Base-by-base conservation (phyloP, 1,139 yeast species). In the Sugiyamaella grinbergsii region DNA sequence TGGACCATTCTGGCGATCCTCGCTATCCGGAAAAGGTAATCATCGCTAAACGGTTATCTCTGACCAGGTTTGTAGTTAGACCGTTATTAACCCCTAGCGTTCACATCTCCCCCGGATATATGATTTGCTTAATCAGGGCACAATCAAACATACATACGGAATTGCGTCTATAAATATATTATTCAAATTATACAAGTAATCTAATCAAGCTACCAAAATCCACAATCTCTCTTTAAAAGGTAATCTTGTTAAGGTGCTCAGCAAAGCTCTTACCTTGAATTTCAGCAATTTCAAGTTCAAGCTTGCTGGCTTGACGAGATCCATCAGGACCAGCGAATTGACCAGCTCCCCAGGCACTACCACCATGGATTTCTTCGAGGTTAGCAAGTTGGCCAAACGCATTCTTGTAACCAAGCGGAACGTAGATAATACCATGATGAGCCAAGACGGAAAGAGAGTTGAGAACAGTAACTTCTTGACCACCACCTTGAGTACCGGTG, bases 321-420 rank as follows among this genome's bases (percentile, higher is more conserved):
- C 95, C 95, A 62, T 84, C 91, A 53, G 77, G 75, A 62, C 83
- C 90, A 38, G 95, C 90, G 60, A 77, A 76, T 52, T 87, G 73
- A 65, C 94, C 94, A 49, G 95, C 89, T 71, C 95, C 95, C 89
- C 91, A 87, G 53, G 95, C 79, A 50, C 91, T 82, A 59, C 85
- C 85, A 67, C 95, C 95, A 67, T 84, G 93, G 53, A 80, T 78
- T 73, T 85, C 89, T 19, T 75, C 77, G 54, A 85, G 68, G 71
- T 78, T 77, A 53, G 86, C 70, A 58, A 83, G 69, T 59, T 77
- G 77, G 41, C 77, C 76, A 71, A 82, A 82, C 37, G 78, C 75
- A 61, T 78, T 71, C 61, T 80, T 81, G 75, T 81, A 85, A 66
- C 95, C 95, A 61, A 87, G 77, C 64, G 95, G 95, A 51, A 86